Base-by-base conservation (phyloP, 306 rosid species). In the Dryas octopetala region DNA sequence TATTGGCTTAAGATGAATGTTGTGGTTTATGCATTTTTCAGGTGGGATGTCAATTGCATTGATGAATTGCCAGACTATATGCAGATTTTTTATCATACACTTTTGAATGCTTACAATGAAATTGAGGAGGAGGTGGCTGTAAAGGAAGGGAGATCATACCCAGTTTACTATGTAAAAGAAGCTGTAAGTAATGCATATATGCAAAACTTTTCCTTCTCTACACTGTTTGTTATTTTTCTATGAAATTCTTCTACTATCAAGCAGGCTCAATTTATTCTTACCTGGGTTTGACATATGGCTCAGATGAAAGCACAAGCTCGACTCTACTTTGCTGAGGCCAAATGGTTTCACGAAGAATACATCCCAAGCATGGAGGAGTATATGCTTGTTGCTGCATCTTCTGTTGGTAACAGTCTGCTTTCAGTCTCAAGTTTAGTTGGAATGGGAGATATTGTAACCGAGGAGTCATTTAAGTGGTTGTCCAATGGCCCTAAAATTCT, bases 361-460 rank as follows among this genome's bases (percentile, higher is more conserved):
- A 62, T 40, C 2, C 89, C 83, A 66, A 78, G 75, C 19, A 52
- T 55, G 7, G 85, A 83, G 6, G 85, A 83, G 50, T 85, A 85
- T 23, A 41, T 75, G n/a, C 5, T 3, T 2, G 10, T 53, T 17
- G 71, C 78, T 6, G n/a, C 15, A 26, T 40, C 0, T 49, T 28
- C 45, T 9, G 4, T 48, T 62, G 55, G 76, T 11, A 26, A 54
- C 32, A 8, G 1, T 8, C 5, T 52, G 19, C 15, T 65, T 4
- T 1, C 48, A 17, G 57, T 41, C 5, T 4, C 48, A 4, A 60
- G 63, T 38, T 62, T 52, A 17, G 4, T 62, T 41, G 48, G 79
- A 26, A 76, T 75, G 79, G 53, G 53, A 11, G 73, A 65, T n/a
- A 15, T 43, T 26, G 63, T 45, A 4, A 53, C 73, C 6, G 19